Evolutionary conservation across 805 yeast genomes (phyloP).

Genomic region (Komagataella ulmi): DNA sequence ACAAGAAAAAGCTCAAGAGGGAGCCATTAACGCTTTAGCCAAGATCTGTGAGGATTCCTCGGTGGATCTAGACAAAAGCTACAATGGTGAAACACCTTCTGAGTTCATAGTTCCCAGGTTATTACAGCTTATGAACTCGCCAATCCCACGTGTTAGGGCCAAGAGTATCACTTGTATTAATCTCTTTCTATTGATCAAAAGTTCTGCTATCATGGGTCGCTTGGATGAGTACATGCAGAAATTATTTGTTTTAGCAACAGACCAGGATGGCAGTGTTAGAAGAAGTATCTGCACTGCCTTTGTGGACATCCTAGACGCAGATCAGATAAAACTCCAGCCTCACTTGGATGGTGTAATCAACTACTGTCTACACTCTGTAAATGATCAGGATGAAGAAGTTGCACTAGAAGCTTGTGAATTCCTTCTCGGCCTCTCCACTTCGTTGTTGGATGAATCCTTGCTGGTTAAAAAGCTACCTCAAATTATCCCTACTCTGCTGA

Average conservation of each 20-base stretch:
- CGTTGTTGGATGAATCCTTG: conserved; percentile 39
- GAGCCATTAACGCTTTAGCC: conserved; percentile 69
- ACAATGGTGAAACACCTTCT: conserved; percentile 54
- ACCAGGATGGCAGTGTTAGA: conserved; percentile 44
- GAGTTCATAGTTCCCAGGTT: conserved; percentile 56
- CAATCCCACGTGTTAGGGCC: conserved; percentile 37
- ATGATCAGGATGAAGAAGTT: conserved; percentile 52
- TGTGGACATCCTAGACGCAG: conserved; percentile 50
- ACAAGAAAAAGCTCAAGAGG: conserved; percentile 37
- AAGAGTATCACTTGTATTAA: conserved; percentile 60
- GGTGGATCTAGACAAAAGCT: conserved; percentile 46
- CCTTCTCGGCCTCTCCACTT: conserved; percentile 59
- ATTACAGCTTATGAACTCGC: conserved; percentile 31
- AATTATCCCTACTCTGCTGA: conserved; percentile 66
- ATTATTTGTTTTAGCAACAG: conserved; percentile 59
- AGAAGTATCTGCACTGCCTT: conserved; percentile 71
- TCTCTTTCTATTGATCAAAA: conserved; percentile 56
- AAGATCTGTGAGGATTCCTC: conserved; percentile 88
- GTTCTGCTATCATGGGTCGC: conserved; percentile 51
- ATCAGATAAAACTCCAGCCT: conserved; percentile 70
- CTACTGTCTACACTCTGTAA: conserved; percentile 72
- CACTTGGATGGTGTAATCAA: conserved; percentile 79
- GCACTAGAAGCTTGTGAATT: conserved; percentile 92
- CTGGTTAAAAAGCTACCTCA: conserved; percentile 43
- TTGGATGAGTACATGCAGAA: conserved; percentile 53